Percentiles rank a stretch among this genome's conserved stretches.
Conservation (phyloP, 768 basidiomycete genomes). For the Tephrocybe rancida region DNA sequence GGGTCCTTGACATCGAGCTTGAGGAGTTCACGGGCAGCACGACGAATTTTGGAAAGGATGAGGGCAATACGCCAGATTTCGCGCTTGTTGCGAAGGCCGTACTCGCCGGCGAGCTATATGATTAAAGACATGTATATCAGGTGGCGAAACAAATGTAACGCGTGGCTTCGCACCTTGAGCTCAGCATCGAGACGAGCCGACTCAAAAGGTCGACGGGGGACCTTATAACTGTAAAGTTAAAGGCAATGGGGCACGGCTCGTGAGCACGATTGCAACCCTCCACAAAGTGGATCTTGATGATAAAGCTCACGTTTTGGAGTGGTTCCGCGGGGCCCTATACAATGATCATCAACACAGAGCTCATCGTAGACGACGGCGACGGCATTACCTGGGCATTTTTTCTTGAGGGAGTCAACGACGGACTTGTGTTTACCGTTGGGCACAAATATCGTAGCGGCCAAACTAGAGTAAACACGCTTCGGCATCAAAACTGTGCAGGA, state of each 20-base stretch:
- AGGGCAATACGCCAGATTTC: constrained; percentile 99
- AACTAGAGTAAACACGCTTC: constrained; percentile 40
- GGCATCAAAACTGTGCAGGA: constrained; percentile 67
- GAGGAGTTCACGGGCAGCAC: constrained; percentile 99
- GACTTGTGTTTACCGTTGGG: constrained; percentile 26
- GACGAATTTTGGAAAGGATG: constrained; percentile 98
- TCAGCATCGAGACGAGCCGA: constrained; percentile 99
- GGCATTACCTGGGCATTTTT: constrained; percentile 82
- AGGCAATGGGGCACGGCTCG: constrained; percentile 68
- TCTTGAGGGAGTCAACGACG: constrained; percentile 57
- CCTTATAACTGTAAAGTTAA: constrained; percentile 85
- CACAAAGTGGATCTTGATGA: constrained; percentile 72
- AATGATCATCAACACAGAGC: constrained; percentile 33
- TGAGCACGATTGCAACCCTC: constrained; percentile 70
- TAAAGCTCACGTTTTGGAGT: constrained; percentile 89
- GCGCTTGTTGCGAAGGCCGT: constrained; percentile 99
- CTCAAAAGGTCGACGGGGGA: constrained; percentile 96
- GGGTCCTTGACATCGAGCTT: constrained; percentile 99
- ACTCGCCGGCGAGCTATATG: constrained; percentile 96
- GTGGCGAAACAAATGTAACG: not conserved
- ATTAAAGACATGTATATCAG: not conserved
- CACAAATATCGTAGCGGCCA: constrained; percentile 27
- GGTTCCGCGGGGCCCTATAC: constrained; percentile 85
- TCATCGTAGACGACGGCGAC: constrained; percentile 15
- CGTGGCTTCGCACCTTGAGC: constrained; percentile 76